Evolutionary conservation across 345 rosid species (phyloP).

Genomic region (Euclidium syriacum): DNA sequence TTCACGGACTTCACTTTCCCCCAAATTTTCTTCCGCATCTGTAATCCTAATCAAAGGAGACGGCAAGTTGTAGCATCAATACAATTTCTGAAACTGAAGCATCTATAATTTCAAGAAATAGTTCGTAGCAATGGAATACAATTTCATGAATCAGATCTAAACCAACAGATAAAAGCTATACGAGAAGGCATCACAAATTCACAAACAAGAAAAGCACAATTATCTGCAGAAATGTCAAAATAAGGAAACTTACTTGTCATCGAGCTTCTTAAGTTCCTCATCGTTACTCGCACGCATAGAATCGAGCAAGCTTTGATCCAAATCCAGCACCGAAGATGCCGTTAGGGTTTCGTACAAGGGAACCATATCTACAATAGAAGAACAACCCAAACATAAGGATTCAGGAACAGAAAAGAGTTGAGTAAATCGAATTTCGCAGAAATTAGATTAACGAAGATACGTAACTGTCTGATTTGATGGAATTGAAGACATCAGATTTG

Average conservation of each 20-base stretch:
- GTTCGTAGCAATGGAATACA: too few species aligned
- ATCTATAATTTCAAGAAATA: too few species aligned
- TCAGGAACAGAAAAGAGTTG: constrained; percentile 5
- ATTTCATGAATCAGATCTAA: too few species aligned
- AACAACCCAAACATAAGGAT: not conserved
- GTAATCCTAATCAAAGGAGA: constrained; percentile 57
- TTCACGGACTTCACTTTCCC: constrained; percentile 98
- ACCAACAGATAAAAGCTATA: too few species aligned
- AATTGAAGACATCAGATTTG: constrained; percentile 62
- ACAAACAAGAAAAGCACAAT: too few species aligned
- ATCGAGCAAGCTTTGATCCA: constrained; percentile 64
- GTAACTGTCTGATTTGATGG: too few species aligned
- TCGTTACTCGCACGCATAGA: constrained; percentile 60
- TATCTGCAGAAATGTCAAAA: not conserved
- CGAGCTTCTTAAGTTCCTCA: constrained; percentile 82
- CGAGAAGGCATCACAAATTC: too few species aligned
- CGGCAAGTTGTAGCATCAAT: too few species aligned
- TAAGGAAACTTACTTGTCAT: constrained; percentile 65
- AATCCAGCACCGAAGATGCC: constrained; percentile 54
- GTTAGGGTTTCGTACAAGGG: constrained; percentile 80
- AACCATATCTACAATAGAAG: constrained; percentile 74
- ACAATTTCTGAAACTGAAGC: too few species aligned
- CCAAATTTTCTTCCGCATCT: constrained; percentile 96
- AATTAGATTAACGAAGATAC: constrained; percentile 1
- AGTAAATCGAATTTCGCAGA: not conserved